Conservation (phyloP, 2,329 filamentous ascomycete genomes). For the Monascus ruber region DNA sequence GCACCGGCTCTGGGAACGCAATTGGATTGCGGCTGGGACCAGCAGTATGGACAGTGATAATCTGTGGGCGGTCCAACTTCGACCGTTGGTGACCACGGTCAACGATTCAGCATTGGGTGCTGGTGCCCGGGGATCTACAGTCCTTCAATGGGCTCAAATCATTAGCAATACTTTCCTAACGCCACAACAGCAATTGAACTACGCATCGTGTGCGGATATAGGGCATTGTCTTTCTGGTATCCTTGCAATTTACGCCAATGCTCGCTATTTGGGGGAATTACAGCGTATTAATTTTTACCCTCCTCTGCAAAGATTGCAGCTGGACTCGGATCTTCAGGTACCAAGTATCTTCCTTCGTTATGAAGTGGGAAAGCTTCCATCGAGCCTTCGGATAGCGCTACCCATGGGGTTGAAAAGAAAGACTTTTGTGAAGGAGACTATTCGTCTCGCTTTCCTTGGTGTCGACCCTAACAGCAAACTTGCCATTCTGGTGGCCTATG, state of each 20-base stretch:
- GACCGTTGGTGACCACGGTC: conserved; percentile 8
- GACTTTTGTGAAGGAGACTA: conserved; percentile 21
- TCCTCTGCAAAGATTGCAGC: conserved; percentile 16
- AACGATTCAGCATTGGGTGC: conserved; percentile 4
- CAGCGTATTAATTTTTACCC: conserved; percentile 17
- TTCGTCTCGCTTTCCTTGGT: conserved; percentile 28
- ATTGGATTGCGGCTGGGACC: conserved; percentile 62
- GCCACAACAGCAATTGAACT: conserved; percentile 9
- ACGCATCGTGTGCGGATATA: conserved; percentile 21
- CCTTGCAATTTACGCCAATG: conserved; percentile 27
- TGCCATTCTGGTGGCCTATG: conserved; percentile 26
- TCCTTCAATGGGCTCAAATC: conserved; percentile 15
- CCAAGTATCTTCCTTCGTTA: conserved; percentile 27
- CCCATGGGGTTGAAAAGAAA: conserved; percentile 15
- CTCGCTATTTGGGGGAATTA: conserved; percentile 20
- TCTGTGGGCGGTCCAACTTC: conserved; percentile 58
- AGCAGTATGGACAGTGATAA: conserved; percentile 61
- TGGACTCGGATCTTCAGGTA: conserved; percentile 19
- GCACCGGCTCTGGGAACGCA: conserved; percentile 56
- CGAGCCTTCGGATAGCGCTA: conserved; percentile 17
- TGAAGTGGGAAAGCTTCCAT: conserved; percentile 18
- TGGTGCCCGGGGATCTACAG: conserved; percentile 4
- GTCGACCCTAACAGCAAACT: conserved; percentile 21
- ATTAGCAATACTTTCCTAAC: conserved; percentile 18
- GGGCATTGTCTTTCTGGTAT: conserved; percentile 26